Conservation (phyloP, 1,139 yeast species). For the Arxiozyma telluris region DNA sequence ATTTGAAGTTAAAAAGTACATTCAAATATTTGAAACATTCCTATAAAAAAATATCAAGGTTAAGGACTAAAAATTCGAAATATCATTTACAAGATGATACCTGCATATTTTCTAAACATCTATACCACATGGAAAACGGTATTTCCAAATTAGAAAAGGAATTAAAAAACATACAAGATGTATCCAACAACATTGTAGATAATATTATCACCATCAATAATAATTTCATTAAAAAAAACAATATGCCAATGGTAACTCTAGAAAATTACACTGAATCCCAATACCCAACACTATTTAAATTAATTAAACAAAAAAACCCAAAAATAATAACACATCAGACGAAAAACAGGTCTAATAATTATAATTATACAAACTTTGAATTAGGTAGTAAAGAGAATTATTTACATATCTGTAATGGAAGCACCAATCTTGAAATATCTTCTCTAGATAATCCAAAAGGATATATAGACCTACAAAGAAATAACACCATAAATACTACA, state of each 20-base stretch:
- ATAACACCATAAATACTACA: not conserved
- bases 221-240: slow-evolving; percentile 3
- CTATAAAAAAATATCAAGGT: slow-evolving; percentile 13
- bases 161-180: slow-evolving; percentile 2
- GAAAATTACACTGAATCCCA: slow-evolving; percentile 19
- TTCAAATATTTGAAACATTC: slow-evolving; percentile 16
- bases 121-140: slow-evolving; percentile 4
- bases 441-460: not conserved
- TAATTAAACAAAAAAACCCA: slow-evolving; percentile 3
- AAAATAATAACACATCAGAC: not conserved
- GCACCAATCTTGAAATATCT: too few species aligned
- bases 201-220: not conserved
- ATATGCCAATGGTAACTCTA: slow-evolving; percentile 8
- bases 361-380: not conserved
- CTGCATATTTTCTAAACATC: slow-evolving; percentile 5
- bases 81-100: not conserved
- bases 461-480: not conserved
- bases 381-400: not conserved
- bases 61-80: slow-evolving; percentile 9
- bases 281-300: slow-evolving; percentile 20
- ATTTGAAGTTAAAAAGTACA: slow-evolving; percentile 19
- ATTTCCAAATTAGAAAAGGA: not conserved
- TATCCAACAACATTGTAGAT: not conserved
- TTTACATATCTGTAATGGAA: not conserved
- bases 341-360: too few species aligned